Percentiles rank a stretch among this genome's conserved stretches.
Evolutionary conservation across 2,329 filamentous ascomycete species (phyloP).

Genomic region (Fusarium algeriense): DNA sequence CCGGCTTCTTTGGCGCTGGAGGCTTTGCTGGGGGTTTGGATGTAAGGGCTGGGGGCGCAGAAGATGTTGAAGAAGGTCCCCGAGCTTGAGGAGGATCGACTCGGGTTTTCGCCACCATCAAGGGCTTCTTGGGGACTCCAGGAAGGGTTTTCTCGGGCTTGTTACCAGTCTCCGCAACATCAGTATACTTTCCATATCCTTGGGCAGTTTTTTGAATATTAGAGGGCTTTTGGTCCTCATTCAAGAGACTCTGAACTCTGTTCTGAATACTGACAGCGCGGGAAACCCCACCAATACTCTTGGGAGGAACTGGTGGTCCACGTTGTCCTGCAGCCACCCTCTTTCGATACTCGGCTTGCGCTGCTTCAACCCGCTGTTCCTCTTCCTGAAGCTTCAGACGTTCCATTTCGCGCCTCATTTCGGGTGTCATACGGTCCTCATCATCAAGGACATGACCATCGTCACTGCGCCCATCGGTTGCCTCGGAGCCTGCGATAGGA

Average conservation of each 20-base stretch:
- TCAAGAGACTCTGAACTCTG: slow-evolving; percentile 86
- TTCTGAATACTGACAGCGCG: slow-evolving; percentile 90
- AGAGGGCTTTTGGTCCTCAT: slow-evolving; percentile 75
- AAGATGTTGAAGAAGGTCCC: slow-evolving; percentile 34
- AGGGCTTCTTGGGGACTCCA: slow-evolving; percentile 65
- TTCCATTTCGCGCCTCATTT: slow-evolving; percentile 91
- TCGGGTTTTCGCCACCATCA: slow-evolving; percentile 52
- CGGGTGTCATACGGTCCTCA: slow-evolving; percentile 80
- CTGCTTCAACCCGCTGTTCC: slow-evolving; percentile 88
- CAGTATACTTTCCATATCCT: slow-evolving; percentile 90
- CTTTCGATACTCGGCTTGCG: slow-evolving; percentile 87
- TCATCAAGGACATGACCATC: slow-evolving; percentile 71
- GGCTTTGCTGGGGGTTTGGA: slow-evolving; percentile 58
- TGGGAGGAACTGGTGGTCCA: slow-evolving; percentile 59
- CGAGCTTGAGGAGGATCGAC: slow-evolving; percentile 46
- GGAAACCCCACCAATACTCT: slow-evolving; percentile 69
- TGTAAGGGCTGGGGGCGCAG: slow-evolving; percentile 42
- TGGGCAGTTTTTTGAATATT: slow-evolving; percentile 78
- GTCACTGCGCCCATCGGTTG: slow-evolving; percentile 70
- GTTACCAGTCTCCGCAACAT: slow-evolving; percentile 56
- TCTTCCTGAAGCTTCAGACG: slow-evolving; percentile 84
- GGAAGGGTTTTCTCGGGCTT: slow-evolving; percentile 57
- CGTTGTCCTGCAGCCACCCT: slow-evolving; percentile 69
- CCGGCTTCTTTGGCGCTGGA: slow-evolving; percentile 70
- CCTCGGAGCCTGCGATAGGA: slow-evolving; percentile 82